Conservation (phyloP, 257 asterid species). For the Oldenlandia corymbosa region DNA sequence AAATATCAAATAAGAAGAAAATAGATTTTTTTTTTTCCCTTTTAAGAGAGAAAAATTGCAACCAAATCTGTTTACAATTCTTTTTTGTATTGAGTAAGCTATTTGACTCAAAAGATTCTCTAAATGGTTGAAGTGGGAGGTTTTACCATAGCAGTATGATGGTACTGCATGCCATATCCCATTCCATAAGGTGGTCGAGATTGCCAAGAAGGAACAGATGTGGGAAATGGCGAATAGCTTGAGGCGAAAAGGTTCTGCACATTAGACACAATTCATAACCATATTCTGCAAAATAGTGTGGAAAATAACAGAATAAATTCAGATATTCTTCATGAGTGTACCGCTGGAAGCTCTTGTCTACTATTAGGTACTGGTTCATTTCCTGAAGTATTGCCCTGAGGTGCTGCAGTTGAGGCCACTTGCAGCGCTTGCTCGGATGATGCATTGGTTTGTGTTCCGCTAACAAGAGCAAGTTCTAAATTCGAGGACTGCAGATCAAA, state of each 20-base stretch:
- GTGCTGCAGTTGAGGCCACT: slow-evolving; percentile 16
- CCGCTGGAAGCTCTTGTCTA: slow-evolving; percentile 76
- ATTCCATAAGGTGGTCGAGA: slow-evolving; percentile 37
- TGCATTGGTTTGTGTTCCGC: slow-evolving; percentile 23
- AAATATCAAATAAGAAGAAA: background rate
- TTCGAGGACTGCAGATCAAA: slow-evolving; percentile 19
- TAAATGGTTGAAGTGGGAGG: background rate
- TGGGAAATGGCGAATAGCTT: slow-evolving; percentile 32
- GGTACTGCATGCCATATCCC: slow-evolving; percentile 50
- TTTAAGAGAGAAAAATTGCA: background rate
- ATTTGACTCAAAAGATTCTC: background rate
- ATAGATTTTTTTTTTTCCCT: background rate
- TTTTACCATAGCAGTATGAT: slow-evolving; percentile 47
- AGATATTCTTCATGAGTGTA: slow-evolving; percentile 19
- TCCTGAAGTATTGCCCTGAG: slow-evolving; percentile 24
- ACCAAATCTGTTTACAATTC: background rate
- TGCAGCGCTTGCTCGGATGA: slow-evolving; percentile 33
- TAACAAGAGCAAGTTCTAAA: slow-evolving; percentile 22
- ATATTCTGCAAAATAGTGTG: background rate
- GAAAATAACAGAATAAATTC: background rate
- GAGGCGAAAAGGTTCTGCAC: slow-evolving; percentile 62
- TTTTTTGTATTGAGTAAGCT: background rate
- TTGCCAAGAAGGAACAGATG: slow-evolving; percentile 52
- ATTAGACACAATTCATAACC: background rate
- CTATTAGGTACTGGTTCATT: slow-evolving; percentile 29